Base-by-base conservation (phyloP, 345 rosid species). In the Rhizophora mangle region DNA sequence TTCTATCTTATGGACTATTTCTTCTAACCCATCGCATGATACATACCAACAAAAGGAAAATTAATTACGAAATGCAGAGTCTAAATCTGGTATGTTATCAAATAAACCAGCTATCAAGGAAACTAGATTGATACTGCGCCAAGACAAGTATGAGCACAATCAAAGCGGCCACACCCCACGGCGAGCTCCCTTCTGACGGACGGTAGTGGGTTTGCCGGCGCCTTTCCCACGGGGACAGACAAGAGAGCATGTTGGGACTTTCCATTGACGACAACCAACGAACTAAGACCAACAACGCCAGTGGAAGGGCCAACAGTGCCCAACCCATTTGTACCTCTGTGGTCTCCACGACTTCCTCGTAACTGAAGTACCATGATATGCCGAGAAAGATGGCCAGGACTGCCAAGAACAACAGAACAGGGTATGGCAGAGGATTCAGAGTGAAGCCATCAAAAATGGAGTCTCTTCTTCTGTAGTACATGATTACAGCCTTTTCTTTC, bases 121-220 rank as follows among this genome's bases (percentile, higher is more conserved):
- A 84, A 60, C 74, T 62, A n/a, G 96, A 88, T 68, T 86, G 99
- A 68, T 71, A 92, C 67, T 86, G 88, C 68, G 87, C 63, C 85
- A 95, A 74, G 54, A 95, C 71, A 36, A 95, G 87, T 20, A 92
- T 66, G 76, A 95, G 19, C 68, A 90, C 88, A 47, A 95, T 92
- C 34, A 91, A 52, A 62, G 91, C 99, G 18, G 96, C 97, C 72
- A 91, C 99, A 5, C 84, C 88, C 99, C 99, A 94, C 5, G 98
- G 98, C 16, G 95, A 91, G 79, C 85, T 76, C 13, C 97, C 98
- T 60, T 82, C 90, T 2, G 92, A 70, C 6, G 91, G 88, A 6
- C 3, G 67, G 52, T 63, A 52, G 76, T 85, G 75, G 60, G 81
- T 79, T 53, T 21, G 65, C 53, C 86, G 80, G 58, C 88, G 85